Percentiles rank a stretch among this genome's conserved stretches.
Evolutionary conservation across 495 filamentous ascomycete species (phyloP).

Genomic region (Terfezia boudieri): DNA sequence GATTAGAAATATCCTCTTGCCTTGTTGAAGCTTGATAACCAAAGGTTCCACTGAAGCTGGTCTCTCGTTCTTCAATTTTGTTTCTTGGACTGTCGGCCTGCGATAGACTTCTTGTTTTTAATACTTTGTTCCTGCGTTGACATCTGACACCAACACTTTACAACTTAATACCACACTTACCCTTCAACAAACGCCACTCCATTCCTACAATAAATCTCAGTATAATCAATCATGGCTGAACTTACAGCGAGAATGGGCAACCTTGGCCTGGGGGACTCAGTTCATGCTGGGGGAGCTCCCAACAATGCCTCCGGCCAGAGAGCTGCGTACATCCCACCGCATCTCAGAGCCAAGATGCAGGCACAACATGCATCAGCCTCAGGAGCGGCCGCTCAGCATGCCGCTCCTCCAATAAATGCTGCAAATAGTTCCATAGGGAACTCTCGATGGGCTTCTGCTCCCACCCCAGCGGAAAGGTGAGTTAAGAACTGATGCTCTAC

Average conservation of each 20-base stretch:
- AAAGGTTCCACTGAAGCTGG: background rate
- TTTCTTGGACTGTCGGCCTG: background rate
- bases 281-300: constrained; percentile 24
- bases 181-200: background rate
- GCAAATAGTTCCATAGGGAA: background rate
- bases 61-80: background rate
- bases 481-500: background rate
- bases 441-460: constrained; percentile 7
- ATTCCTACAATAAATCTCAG: background rate
- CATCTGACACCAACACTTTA: background rate
- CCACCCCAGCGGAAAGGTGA: constrained; percentile 13
- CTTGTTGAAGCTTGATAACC: too few relatives aligned
- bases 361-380: background rate
- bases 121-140: background rate
- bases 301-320: background rate
- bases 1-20: too few relatives aligned
- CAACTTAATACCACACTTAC: background rate
- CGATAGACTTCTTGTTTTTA: background rate
- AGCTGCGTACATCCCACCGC: constrained; percentile 91
- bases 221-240: constrained; percentile 53
- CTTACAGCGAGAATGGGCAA: constrained; percentile 41
- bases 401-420: background rate
- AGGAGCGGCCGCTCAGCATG: constrained; percentile 23
- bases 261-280: constrained; percentile 15
- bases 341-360: constrained; percentile 38